A percentile compares a stretch with the other conserved stretches of the same genome.
Evolutionary conservation across 441 rosid species (phyloP).

Genomic region (Jatropha podagrica): DNA sequence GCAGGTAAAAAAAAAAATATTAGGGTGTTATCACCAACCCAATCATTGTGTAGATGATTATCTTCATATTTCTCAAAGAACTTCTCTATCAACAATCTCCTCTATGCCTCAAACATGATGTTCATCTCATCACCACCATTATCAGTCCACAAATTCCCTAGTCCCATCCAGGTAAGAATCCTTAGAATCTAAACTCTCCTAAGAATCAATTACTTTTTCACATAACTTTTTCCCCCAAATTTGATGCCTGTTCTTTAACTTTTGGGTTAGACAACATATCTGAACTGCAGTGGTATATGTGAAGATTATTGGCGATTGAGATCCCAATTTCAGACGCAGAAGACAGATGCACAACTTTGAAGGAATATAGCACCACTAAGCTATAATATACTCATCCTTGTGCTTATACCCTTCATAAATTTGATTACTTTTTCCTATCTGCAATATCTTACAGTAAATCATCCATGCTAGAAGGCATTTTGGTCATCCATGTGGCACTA

Average conservation of each 20-base stretch:
- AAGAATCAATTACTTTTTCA: neutral
- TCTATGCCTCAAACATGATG: neutral
- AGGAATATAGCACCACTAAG: neutral
- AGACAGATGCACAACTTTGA: neutral
- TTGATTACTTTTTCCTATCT: neutral
- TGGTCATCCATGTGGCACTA: neutral
- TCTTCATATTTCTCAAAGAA: neutral
- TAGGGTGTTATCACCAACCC: no score
- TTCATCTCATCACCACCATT: neutral
- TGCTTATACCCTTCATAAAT: neutral
- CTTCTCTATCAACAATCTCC: neutral
- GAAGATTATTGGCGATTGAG: neutral
- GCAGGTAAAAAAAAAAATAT: no score
- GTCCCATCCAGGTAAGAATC: neutral
- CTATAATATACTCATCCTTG: neutral
- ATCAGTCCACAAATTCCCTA: neutral
- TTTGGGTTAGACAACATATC: neutral
- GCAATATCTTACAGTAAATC: neutral
- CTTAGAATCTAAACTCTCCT: neutral
- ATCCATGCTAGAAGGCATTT: neutral
- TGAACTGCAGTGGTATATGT: neutral
- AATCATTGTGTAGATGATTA: neutral
- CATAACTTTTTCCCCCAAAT: neutral
- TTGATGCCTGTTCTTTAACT: neutral
- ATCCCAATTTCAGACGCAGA: neutral